These are phyloP conservation scores for Barnettozyma botsteinii DNA, from an alignment of 805 yeast species.

Conservation along the genomic window DNA sequence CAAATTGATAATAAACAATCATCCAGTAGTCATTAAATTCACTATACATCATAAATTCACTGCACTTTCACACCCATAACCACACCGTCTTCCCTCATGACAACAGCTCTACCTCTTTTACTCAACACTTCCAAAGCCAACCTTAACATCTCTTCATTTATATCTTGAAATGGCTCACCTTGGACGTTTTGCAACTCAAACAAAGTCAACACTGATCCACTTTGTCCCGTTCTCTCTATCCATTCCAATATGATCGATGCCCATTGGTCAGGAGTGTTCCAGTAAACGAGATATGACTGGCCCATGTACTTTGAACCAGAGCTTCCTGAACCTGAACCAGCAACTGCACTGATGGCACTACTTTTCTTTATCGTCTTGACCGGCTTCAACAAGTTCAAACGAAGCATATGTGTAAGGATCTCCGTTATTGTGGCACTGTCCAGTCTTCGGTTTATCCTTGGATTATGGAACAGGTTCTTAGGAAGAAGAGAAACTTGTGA, in stretches of 20 bases:
- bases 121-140: slow-evolving; percentile 53
- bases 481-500: neutral
- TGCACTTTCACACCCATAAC: slow-evolving; percentile 77
- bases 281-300: slow-evolving; percentile 38
- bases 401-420: slow-evolving; percentile 53
- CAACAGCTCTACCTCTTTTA: slow-evolving; percentile 65
- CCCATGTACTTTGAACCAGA: slow-evolving; percentile 36
- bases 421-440: slow-evolving; percentile 49
- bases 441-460: slow-evolving; percentile 44
- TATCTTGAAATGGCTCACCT: slow-evolving; percentile 53
- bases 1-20: too few relatives aligned
- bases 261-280: slow-evolving; percentile 71
- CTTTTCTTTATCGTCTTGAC: neutral
- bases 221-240: slow-evolving; percentile 76
- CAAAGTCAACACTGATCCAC: slow-evolving; percentile 69
- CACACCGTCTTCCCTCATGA: slow-evolving; percentile 56
- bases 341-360: neutral
- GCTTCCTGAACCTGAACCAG: slow-evolving; percentile 22
- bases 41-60: too few relatives aligned
- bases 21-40: too few relatives aligned
- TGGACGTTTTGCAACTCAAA: slow-evolving; percentile 75
- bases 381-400: slow-evolving; percentile 37
- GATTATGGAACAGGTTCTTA: slow-evolving; percentile 42
- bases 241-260: slow-evolving; percentile 54
- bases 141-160: slow-evolving; percentile 52